Conservation (phyloP, 2,329 filamentous ascomycete species). For the Microsporum canis region DNA sequence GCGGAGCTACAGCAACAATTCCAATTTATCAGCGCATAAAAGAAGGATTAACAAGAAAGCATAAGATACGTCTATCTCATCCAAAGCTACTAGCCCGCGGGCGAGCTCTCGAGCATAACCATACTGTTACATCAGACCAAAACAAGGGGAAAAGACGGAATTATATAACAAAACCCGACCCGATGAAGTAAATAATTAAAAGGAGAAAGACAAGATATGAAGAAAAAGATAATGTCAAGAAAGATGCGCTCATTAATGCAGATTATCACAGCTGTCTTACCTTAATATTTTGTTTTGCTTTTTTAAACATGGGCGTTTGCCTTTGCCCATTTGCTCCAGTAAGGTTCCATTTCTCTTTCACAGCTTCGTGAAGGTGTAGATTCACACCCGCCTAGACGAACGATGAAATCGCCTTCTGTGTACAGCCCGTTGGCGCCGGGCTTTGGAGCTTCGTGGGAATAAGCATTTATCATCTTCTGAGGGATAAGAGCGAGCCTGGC, state of each 20-base stretch:
- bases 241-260: constrained; percentile 4
- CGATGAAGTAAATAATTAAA: neutral
- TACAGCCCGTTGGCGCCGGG: constrained; percentile 50
- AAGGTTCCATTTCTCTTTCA: constrained; percentile 56
- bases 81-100: neutral
- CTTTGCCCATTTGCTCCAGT: constrained; percentile 34
- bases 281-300: neutral
- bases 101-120: neutral
- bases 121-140: constrained; percentile 1
- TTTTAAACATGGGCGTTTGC: constrained; percentile 11
- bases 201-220: neutral
- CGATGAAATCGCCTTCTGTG: constrained; percentile 71
- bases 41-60: neutral
- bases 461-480: constrained; percentile 72
- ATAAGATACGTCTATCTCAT: constrained; percentile 2
- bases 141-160: neutral
- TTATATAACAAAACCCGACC: neutral
- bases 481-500: constrained; percentile 84
- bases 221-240: neutral
- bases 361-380: constrained; percentile 49
- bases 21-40: neutral
- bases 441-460: constrained; percentile 42
- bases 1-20: neutral
- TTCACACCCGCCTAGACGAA: constrained; percentile 66
- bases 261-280: neutral